Conservation (phyloP, 2,329 filamentous ascomycete species). For the Fusarium newnesense region DNA sequence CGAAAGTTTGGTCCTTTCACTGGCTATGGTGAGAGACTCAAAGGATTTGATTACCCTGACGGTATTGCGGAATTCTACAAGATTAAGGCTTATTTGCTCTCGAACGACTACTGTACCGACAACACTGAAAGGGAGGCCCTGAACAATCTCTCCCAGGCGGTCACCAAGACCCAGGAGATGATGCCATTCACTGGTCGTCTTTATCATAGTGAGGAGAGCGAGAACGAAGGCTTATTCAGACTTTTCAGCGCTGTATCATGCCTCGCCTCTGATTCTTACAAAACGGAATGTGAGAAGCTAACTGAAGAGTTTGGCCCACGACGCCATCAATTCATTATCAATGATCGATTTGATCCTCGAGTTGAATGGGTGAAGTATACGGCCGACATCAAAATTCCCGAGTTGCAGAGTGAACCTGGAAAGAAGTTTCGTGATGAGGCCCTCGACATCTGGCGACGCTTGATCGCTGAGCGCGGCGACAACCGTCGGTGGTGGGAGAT, state of each 20-base stretch:
- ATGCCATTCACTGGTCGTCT: neutral
- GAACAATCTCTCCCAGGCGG: neutral
- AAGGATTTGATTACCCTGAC: neutral
- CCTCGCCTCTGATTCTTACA: neutral
- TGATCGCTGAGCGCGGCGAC: neutral
- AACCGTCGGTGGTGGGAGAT: slow-evolving; percentile 4
- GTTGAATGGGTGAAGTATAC: slow-evolving; percentile 9
- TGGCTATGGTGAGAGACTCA: neutral
- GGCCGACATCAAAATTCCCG: neutral
- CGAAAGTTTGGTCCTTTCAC: neutral
- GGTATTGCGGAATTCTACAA: neutral
- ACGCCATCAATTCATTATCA: slow-evolving; percentile 11
- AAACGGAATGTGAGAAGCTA: neutral
- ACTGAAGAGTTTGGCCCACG: neutral
- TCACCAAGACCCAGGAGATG: neutral
- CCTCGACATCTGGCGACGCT: neutral
- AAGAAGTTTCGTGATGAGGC: neutral
- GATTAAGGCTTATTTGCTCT: neutral
- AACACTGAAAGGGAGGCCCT: neutral
- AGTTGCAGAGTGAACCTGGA: neutral
- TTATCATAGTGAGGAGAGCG: fast-evolving
- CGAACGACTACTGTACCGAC: neutral
- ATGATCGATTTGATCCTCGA: slow-evolving; percentile 10
- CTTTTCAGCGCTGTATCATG: slow-evolving; percentile 3
- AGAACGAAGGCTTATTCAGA: neutral